Evolutionary conservation across 106 monocot genomes (phyloP).

Genomic region (Narthecium ossifragum): DNA sequence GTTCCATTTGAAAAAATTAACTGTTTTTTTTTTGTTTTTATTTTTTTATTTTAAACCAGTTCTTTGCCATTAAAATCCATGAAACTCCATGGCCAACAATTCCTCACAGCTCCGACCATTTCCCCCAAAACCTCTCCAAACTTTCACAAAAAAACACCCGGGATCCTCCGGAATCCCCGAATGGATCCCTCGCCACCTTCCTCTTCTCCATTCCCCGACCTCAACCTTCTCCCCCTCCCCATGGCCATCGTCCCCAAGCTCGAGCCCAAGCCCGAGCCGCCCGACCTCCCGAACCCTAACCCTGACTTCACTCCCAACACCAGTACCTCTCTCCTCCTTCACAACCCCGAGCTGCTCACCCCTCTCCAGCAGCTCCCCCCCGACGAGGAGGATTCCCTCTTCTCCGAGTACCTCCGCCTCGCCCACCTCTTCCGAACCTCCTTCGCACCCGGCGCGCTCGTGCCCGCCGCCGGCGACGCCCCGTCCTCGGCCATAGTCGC

Average conservation of each 20-base stretch:
- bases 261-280: slow-evolving; percentile 27
- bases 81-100: no score
- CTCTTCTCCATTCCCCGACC: slow-evolving; percentile 1
- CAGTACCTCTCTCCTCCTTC: background rate
- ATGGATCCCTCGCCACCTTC: background rate
- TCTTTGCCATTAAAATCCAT: no score
- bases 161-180: background rate
- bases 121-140: background rate
- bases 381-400: slow-evolving; percentile 40
- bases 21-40: no score
- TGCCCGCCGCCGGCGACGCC: background rate
- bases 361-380: slow-evolving; percentile 26
- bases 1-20: no score
- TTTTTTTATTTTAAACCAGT: no score
- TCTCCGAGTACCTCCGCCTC: slow-evolving; percentile 61
- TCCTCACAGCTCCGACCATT: background rate
- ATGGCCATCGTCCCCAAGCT: slow-evolving; percentile 18
- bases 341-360: slow-evolving; percentile 9
- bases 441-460: background rate
- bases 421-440: slow-evolving; percentile 35
- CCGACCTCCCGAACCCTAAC: slow-evolving; percentile 3
- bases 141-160: background rate
- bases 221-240: slow-evolving; percentile 13
- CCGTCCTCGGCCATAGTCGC: slow-evolving; percentile 5
- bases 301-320: background rate